Evolutionary conservation across 129 eudicot species (phyloP).

Genomic region (Arctium minus): DNA sequence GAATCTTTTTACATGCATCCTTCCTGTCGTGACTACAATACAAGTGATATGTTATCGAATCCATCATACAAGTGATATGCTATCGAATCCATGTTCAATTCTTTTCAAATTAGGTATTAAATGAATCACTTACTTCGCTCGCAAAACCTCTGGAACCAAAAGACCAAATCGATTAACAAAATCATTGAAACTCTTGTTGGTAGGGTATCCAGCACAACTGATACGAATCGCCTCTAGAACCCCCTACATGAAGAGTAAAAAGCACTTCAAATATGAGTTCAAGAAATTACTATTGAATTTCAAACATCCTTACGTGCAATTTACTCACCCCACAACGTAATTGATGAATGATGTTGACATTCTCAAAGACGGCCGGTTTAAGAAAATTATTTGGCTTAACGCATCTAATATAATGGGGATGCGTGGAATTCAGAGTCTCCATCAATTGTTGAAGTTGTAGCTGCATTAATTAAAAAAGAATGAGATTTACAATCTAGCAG

Average conservation of each 20-base stretch:
- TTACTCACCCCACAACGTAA: slow-evolving; percentile 97
- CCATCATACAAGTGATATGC: slow-evolving; percentile 17
- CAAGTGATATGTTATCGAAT: slow-evolving; percentile 8
- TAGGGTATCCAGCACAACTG: slow-evolving; percentile 97
- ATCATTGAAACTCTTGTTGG: slow-evolving; percentile 74
- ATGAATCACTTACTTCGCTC: slow-evolving; percentile 59
- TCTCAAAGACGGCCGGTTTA: slow-evolving; percentile 86
- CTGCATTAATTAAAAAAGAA: slow-evolving; percentile 37
- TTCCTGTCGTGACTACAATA: slow-evolving; percentile 62
- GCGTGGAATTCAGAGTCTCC: slow-evolving; percentile 92
- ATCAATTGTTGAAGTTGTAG: slow-evolving; percentile 86
- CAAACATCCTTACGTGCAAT: not conserved
- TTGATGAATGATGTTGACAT: slow-evolving; percentile 84
- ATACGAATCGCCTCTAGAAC: slow-evolving; percentile 98
- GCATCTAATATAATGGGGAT: slow-evolving; percentile 94
- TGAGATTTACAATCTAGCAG: not conserved
- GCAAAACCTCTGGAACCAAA: slow-evolving; percentile 77
- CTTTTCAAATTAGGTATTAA: not conserved
- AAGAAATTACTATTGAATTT: not conserved
- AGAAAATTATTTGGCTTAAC: slow-evolving; percentile 92
- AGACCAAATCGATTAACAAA: slow-evolving; percentile 84
- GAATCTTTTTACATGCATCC: slow-evolving; percentile 71
- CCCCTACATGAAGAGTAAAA: slow-evolving; percentile 56
- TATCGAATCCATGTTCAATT: not conserved
- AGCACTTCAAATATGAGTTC: not conserved